Base-by-base conservation (phyloP, 257 asterid species). In the Solanum paucissectum region DNA sequence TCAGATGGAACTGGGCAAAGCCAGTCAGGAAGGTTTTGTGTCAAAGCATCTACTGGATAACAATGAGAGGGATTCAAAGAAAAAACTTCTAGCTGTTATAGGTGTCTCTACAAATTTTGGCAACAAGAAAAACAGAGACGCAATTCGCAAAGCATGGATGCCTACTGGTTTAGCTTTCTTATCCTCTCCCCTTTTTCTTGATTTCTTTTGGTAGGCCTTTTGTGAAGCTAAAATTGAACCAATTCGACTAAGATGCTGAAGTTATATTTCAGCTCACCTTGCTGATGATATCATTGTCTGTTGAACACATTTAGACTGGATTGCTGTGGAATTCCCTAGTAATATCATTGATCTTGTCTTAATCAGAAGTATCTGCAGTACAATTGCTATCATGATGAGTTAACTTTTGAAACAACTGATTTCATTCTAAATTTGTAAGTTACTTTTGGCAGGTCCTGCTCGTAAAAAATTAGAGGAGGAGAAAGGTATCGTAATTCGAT, bases 91-190 rank as follows among this genome's bases (percentile, higher is more conserved):
- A 91, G 98, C 94, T 83, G 95, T 95, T 52, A 88, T 95, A 44
- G 99, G 98, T 85, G 90, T 95, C 87, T 83, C 94, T 87, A 95
- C 99, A 86, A 92, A 75, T 89, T 96, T 94, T 93, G 95, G 95
- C 83, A 94, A 92, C 87, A 94, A 91, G 92, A 94, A 92, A 75
- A 95, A 95, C 89, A 91, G 99, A 94, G 96, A 95, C 18, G 98
- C 98, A 11, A 94, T 96, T 84, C 98, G 98, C 62, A 95, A 94
- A 91, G 99, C 98, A 86, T 95, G 98, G 99, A 91, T 96, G 95
- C 96, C 96, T 55, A 88, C 91, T 36, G 99, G 98, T 96, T 93
- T 8, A 60, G 18, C 55, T 58, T 83, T 87, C 83, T 83, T 77
- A 72, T 55, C 76, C 87, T 74, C 60, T 66, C 79, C 81, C 87